Base-by-base conservation (phyloP, 495 filamentous ascomycete species). In the Penicillium fimorum region DNA sequence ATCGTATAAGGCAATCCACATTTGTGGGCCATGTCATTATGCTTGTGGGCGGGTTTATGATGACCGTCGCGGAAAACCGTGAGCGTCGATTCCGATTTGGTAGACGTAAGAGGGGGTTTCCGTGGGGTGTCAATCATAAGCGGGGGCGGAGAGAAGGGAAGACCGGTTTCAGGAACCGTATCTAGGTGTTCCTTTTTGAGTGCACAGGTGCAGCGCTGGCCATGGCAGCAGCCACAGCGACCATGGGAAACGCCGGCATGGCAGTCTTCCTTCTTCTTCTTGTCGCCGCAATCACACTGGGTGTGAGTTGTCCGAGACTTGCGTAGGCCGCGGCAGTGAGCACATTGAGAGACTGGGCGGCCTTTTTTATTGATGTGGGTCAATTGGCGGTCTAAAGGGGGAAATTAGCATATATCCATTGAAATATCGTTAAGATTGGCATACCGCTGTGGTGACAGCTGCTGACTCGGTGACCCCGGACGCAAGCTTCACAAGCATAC, bases 281-380 rank as follows among this genome's bases (percentile, higher is more conserved):
- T 96, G 73, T 94, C 92, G 71, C 91, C 92, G 76, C 94, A 99
- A 71, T 97, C 93, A 80, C 94, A 99, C 76, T 92, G 93, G 63
- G 92, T 84, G 76, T 99, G 94, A 57, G 92, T 88, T 59, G 94
- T 87, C 59, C 95, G 90, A 72, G 92, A 94, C 82, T 97, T 97
- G 83, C 94, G 92, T 79, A 96, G 89, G 61, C 87, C 84, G 74
- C 94, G 92, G 75, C 94, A 99, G 78, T 97, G 94, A 65, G 89
- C 82, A 74, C 94, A 99, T 88, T 99, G 94, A 72, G 93, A 96
- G 66, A 97, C 93, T 62, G 94, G 94, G 63, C 94, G 89, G 73
- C 94, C 94, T 75, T 99, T 97, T 76, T 96, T 96, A 78, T 94
- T 94, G 81, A 97, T 96, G 72, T 94, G 94, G 70, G 87, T 86